Conservation (phyloP, 2,329 filamentous ascomycete species). For the Verticillium isaacii region DNA sequence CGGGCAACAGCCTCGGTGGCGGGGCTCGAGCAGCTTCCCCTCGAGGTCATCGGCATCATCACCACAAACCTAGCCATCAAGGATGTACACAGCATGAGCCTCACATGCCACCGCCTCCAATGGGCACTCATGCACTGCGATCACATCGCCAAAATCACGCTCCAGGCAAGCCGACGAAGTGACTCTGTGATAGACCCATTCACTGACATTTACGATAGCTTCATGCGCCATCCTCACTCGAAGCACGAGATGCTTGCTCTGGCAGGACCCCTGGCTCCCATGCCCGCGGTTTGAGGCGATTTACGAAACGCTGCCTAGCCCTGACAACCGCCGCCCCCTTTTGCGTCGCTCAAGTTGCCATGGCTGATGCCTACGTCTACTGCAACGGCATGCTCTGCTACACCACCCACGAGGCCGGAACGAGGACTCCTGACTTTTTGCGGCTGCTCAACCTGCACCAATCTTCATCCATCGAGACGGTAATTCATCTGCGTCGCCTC, state of each 20-base stretch:
- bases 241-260: not conserved
- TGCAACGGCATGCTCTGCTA: slow-evolving; percentile 62
- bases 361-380: slow-evolving; percentile 59
- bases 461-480: slow-evolving; percentile 43
- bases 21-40: not conserved
- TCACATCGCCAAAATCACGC: slow-evolving; percentile 3
- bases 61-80: not conserved
- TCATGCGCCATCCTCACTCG: not conserved
- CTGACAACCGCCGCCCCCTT: slow-evolving; percentile 59
- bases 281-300: slow-evolving; percentile 49
- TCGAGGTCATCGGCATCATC: not conserved
- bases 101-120: slow-evolving; percentile 5
- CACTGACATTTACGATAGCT: not conserved
- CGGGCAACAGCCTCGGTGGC: not conserved
- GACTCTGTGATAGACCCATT: slow-evolving; percentile 5
- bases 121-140: slow-evolving; percentile 1
- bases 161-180: not conserved
- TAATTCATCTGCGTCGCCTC: slow-evolving; percentile 46
- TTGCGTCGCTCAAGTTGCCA: slow-evolving; percentile 52
- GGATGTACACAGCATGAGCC: not conserved
- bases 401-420: slow-evolving; percentile 34
- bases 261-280: slow-evolving; percentile 23
- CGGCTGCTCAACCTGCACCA: slow-evolving; percentile 55
- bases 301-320: slow-evolving; percentile 57
- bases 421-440: slow-evolving; percentile 23